phyloP scores from a whole-genome alignment of 2,329 filamentous ascomycete species.

The Alternaria gaisen region DNA sequence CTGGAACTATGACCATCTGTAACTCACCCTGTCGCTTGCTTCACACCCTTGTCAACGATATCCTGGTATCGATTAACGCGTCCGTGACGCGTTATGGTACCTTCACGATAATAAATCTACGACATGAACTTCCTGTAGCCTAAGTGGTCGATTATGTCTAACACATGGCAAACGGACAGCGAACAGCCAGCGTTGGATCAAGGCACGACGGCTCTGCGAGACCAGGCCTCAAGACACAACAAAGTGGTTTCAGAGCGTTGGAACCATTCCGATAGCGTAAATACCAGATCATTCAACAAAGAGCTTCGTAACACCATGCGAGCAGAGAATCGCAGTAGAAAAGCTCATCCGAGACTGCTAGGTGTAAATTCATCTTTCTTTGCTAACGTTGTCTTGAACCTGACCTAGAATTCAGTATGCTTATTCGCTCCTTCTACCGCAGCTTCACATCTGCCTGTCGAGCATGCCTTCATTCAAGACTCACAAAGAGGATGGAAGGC shows the following conservation, averaged over 20 bases:
- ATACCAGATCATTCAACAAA: neutral
- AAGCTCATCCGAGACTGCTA: neutral
- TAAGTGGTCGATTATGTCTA: neutral
- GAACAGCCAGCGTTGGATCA: neutral
- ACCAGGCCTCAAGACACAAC: neutral
- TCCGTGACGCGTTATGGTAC: neutral
- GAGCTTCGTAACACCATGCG: neutral
- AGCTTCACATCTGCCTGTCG: neutral
- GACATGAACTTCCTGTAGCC: no score
- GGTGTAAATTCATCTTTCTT: neutral
- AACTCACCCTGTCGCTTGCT: no score
- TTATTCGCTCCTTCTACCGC: neutral
- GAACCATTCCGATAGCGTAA: neutral
- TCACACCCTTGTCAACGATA: no score
- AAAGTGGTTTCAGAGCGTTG: neutral
- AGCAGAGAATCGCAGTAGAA: neutral
- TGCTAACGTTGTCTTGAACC: neutral
- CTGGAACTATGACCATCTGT: neutral
- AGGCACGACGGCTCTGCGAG: neutral
- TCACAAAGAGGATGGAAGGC: neutral
- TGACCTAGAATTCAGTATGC: neutral
- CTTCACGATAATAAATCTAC: neutral
- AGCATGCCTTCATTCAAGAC: neutral
- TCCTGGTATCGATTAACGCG: neutral
- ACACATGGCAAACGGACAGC: neutral